These are phyloP conservation scores for Rosa rugosa DNA, from an alignment of 306 rosid species.

Conservation along the genomic window DNA sequence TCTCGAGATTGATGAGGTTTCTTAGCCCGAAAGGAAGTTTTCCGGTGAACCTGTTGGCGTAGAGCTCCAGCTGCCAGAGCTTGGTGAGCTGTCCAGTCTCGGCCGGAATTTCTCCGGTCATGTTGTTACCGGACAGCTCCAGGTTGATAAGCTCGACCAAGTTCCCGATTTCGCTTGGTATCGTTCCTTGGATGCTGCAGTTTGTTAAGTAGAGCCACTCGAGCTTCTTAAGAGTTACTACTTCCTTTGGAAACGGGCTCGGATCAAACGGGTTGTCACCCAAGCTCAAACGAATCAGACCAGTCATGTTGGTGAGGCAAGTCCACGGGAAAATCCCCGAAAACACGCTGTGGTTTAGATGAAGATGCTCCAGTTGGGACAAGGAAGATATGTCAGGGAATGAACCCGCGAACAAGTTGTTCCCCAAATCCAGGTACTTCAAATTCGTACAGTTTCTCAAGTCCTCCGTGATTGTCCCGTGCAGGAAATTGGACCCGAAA, in stretches of 20 bases:
- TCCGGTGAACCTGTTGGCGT: slow-evolving; percentile 55
- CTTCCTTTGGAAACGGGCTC: slow-evolving; percentile 51
- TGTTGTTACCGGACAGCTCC: slow-evolving; percentile 53
- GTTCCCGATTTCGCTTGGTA: slow-evolving; percentile 68
- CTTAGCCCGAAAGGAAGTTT: slow-evolving; percentile 57
- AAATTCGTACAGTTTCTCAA: slow-evolving; percentile 59
- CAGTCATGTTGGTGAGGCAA: slow-evolving; percentile 47
- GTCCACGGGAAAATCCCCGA: slow-evolving; percentile 82
- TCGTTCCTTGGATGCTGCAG: slow-evolving; percentile 57
- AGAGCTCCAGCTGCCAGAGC: slow-evolving; percentile 72
- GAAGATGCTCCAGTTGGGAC: slow-evolving; percentile 42
- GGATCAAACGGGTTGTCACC: slow-evolving; percentile 69
- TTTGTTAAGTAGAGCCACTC: slow-evolving; percentile 62
- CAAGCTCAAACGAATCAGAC: slow-evolving; percentile 54
- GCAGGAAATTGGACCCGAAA: slow-evolving; percentile 53
- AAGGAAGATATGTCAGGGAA: slow-evolving; percentile 64
- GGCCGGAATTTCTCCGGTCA: slow-evolving; percentile 63
- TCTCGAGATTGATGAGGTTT: slow-evolving; percentile 46
- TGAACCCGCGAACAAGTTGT: slow-evolving; percentile 54
- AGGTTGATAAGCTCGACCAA: slow-evolving; percentile 55
- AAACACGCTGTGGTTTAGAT: slow-evolving; percentile 55
- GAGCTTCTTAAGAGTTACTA: slow-evolving; percentile 45
- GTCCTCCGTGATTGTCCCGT: slow-evolving; percentile 39
- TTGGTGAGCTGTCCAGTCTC: slow-evolving; percentile 69
- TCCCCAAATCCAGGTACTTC: slow-evolving; percentile 66